Base-by-base conservation (phyloP, 106 monocot genomes). In the Dendrobium huoshanense region DNA sequence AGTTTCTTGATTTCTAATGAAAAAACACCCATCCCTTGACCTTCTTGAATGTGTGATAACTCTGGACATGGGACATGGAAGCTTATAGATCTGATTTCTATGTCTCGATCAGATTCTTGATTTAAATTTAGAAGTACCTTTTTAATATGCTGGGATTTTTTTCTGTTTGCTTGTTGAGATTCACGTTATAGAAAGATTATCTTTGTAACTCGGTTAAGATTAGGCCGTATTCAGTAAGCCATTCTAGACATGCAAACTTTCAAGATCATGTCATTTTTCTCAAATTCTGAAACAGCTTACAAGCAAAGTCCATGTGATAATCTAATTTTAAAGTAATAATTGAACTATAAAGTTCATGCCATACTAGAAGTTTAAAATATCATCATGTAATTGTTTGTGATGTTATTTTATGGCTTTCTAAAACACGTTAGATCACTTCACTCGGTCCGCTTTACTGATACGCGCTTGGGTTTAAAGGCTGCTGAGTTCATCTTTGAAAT, bases 401-500 rank as follows among this genome's bases (percentile, higher is more conserved):
- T 77, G 75, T 27, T 48, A 42, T 43, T 74, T 5, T 6, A 61
- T 61, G 20, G 13, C 61, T 74, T 74, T 74, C 42, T 76, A 24
- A 27, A 48, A 13, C 49, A 47, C 47, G 27, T 56, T 73, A 95
- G 95, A 84, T 83, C 84, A 11, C 84, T 95, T 79, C 61, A 24
- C 16, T 67, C 84, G 64, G 42, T 95, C 47, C 74, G 78, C 72
- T 83, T 92, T 72, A 79, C 65, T 70, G 92, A 90, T 44, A 83
- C 81, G 64, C 77, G 79, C 74, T 81, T 95, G 86, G 90, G 84
- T 75, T 79, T 84, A 84, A 77, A 77, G 42, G 75, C 72, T 79
- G 92, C 90, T 79, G 84, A 84, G 81, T n/a, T 31, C 13, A 84
- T 95, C 77, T 80, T 95, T 42, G 76, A 88, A 76, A 82, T 82